Evolutionary conservation across 495 filamentous ascomycete species (phyloP), one percentile per base, ranked within the genome.

Genomic region (Trypethelium eluteriae): DNA sequence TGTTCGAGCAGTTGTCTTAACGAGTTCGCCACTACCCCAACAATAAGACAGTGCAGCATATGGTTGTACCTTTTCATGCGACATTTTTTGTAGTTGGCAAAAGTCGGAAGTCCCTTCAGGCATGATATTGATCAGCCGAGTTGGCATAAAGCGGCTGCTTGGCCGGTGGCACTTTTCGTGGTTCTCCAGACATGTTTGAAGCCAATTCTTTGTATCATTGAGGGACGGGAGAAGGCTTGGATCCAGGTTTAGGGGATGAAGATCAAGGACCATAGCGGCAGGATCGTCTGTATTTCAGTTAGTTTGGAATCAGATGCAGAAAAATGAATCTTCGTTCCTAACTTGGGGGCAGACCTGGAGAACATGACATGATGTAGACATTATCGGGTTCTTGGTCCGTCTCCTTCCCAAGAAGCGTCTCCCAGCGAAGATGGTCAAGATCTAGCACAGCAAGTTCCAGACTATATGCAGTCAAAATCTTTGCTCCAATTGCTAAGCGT

Each of bases 31-130:
- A 25, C 16, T 14, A 38, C 64, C 64, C 64, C 64, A 59, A 38
- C 64, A 66, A 38, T 66, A 46, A 39, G 41, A 56, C 3, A 66
- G 47, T 16, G 44, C 49, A 34, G 46, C 41, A 59, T 66, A 66
- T n/a, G n/a, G n/a, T n/a, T n/a, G n/a, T n/a, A n/a, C n/a, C n/a
- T n/a, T n/a, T n/a, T n/a, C n/a, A 46, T 46, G 41, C 41, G 41
- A 46, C 41, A 46, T 46, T 46, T 46, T 46, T 46, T 46, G 41
- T 46, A 46, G 41, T 46, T 46, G 41, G 41, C 41, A 46, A 46
- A 46, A 46, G 41, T 46, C 41, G 41, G 41, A 46, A 46, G 41
- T 46, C 41, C 41, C 41, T 46, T 46, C 41, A 46, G 41, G 41
- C 41, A 46, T 46, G 41, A 46, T 46, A 46, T 46, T 46, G 41